Conservation (phyloP, 1,284 basidiomycete species). For the Inonotus hispidus region DNA sequence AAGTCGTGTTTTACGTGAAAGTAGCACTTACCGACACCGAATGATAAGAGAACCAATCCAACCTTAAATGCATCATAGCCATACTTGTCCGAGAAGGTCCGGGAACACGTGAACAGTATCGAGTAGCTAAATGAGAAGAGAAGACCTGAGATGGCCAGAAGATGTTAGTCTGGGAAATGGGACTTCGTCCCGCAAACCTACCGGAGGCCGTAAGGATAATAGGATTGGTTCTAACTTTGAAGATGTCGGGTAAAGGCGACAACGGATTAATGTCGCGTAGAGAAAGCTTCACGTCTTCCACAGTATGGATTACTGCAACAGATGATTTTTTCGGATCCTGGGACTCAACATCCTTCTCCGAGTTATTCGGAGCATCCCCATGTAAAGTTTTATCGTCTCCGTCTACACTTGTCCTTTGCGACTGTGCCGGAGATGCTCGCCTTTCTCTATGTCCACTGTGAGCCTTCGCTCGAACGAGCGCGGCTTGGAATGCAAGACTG, state of each 20-base stretch:
- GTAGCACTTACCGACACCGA: slow-evolving; percentile 54
- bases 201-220: slow-evolving; percentile 67
- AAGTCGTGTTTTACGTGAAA: background rate
- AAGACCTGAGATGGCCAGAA: slow-evolving; percentile 39
- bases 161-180: background rate
- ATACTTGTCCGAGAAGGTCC: slow-evolving; percentile 62
- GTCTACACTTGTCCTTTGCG: slow-evolving; percentile 20
- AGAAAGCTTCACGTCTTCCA: slow-evolving; percentile 39
- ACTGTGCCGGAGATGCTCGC: background rate
- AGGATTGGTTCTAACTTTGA: slow-evolving; percentile 63
- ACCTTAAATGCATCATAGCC: slow-evolving; percentile 65
- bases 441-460: slow-evolving; percentile 18
- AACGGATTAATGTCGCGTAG: slow-evolving; percentile 72
- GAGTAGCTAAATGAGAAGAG: slow-evolving; percentile 72
- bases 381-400: slow-evolving; percentile 8
- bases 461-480: slow-evolving; percentile 33
- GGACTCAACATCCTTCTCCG: slow-evolving; percentile 19
- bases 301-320: background rate
- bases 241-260: slow-evolving; percentile 50
- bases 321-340: slow-evolving; percentile 1
- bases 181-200: slow-evolving; percentile 26
- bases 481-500: slow-evolving; percentile 69
- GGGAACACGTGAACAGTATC: slow-evolving; percentile 65
- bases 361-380: background rate
- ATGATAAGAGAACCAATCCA: slow-evolving; percentile 71